A percentile compares a stretch with the other conserved stretches of the same genome.
phyloP scores from a whole-genome alignment of 306 rosid genomes.

The Prunus salicina region DNA sequence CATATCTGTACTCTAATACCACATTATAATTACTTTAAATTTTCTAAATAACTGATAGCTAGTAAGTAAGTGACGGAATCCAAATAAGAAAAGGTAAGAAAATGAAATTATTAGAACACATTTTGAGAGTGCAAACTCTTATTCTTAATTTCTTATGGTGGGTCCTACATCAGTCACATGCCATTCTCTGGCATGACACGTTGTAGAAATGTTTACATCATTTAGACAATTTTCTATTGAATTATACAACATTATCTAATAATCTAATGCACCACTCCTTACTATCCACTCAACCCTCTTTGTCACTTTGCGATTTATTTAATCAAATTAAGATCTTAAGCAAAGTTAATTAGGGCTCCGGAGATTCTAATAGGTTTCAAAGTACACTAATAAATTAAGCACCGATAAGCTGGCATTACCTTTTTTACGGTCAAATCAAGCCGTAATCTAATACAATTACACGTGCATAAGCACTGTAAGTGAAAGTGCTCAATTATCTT shows the following conservation, averaged over 20 bases:
- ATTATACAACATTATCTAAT: constrained; percentile 28
- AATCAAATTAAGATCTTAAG: constrained; percentile 16
- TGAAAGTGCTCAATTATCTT: background rate
- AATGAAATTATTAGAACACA: background rate
- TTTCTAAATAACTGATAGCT: background rate
- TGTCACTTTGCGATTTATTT: constrained; percentile 23
- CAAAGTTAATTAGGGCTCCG: background rate
- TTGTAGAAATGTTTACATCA: constrained; percentile 12
- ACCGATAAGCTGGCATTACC: constrained; percentile 7
- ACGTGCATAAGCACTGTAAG: constrained; percentile 24
- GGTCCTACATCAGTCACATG: constrained; percentile 10
- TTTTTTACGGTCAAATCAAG: constrained; percentile 12
- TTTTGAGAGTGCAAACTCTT: no score
- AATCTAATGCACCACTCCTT: constrained; percentile 2
- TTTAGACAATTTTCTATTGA: background rate
- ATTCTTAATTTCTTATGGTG: background rate
- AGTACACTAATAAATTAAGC: constrained; percentile 10
- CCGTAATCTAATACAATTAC: constrained; percentile 1
- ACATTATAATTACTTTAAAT: no score
- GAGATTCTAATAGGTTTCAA: constrained; percentile 19
- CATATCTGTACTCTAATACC: no score
- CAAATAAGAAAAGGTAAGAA: background rate
- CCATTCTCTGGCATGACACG: background rate
- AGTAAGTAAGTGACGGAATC: background rate
- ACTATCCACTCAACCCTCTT: constrained; percentile 7